These are phyloP conservation scores for Litchi chinensis DNA, from an alignment of 345 rosid genomes.

Conservation along the genomic window DNA sequence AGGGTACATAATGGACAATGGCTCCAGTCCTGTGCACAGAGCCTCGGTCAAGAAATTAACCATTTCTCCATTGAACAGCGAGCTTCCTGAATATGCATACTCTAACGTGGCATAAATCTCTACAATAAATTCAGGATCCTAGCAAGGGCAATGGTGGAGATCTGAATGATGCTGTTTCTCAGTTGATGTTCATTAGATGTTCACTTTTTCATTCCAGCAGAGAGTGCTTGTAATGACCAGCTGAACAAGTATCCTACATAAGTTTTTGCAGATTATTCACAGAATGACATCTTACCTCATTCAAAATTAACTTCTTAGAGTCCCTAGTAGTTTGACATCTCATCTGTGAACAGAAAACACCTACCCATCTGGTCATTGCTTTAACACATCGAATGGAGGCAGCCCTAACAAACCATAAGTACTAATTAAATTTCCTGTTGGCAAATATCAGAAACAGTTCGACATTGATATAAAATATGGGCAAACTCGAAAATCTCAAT, in stretches of 20 bases:
- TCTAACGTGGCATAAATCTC: neutral
- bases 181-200: neutral
- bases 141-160: neutral
- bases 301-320: neutral
- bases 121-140: neutral
- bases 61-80: neutral
- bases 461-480: neutral
- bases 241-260: neutral
- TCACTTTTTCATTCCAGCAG: slow-evolving; percentile 11
- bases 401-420: slow-evolving; percentile 36
- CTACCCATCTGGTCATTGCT: slow-evolving; percentile 35
- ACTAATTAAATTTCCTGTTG: neutral
- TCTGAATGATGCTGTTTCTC: neutral
- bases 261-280: neutral
- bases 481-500: neutral
- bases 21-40: neutral
- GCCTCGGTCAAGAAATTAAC: neutral
- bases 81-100: neutral
- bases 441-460: slow-evolving; percentile 6
- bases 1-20: neutral
- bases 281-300: slow-evolving; percentile 11
- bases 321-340: neutral
- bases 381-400: slow-evolving; percentile 30
- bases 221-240: neutral
- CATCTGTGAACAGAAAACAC: slow-evolving; percentile 13